Percentiles rank a stretch among this genome's conserved stretches.
Conservation (phyloP, 2,329 filamentous ascomycete genomes). For the Teratosphaeria gauchensis region DNA sequence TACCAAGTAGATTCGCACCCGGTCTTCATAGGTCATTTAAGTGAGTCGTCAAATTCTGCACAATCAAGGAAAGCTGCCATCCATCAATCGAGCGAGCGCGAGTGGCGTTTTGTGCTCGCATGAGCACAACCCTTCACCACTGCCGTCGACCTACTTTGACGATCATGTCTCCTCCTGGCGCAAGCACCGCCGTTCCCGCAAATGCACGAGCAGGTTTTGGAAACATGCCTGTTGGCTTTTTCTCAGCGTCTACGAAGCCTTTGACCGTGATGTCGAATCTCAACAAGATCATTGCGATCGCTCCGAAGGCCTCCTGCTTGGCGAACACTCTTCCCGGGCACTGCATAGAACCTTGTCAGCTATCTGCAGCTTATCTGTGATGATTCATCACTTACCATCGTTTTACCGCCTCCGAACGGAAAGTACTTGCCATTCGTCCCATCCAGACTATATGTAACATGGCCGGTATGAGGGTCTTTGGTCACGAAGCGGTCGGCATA, state of each 20-base stretch:
- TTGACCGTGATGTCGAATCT: constrained; percentile 19
- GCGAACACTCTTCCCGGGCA: constrained; percentile 15
- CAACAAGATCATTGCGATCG: constrained; percentile 17
- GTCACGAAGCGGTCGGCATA: constrained; percentile 21
- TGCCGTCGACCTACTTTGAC: constrained; percentile 11
- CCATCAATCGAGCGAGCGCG: too few relatives aligned
- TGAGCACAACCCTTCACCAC: background rate
- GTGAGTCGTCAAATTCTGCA: too few relatives aligned
- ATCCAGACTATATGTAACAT: constrained; percentile 16
- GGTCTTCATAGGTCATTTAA: too few relatives aligned
- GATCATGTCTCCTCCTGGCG: constrained; percentile 18
- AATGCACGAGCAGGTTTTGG: constrained; percentile 14
- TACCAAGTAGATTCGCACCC: too few relatives aligned
- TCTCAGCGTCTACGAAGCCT: constrained; percentile 15
- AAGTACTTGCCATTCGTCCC: constrained; percentile 22
- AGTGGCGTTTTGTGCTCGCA: background rate
- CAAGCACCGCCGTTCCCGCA: constrained; percentile 15
- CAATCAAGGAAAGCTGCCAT: too few relatives aligned
- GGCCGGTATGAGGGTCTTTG: constrained; percentile 17
- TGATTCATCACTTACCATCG: constrained; percentile 10
- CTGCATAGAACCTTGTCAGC: background rate
- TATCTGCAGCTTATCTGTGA: constrained; percentile 7
- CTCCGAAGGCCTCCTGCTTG: constrained; percentile 21
- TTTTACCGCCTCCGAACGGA: constrained; percentile 24
- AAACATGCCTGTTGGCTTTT: constrained; percentile 12